These are phyloP conservation scores for Blastomyces silverae DNA, from an alignment of 2,329 filamentous ascomycete genomes.

Conservation along the genomic window DNA sequence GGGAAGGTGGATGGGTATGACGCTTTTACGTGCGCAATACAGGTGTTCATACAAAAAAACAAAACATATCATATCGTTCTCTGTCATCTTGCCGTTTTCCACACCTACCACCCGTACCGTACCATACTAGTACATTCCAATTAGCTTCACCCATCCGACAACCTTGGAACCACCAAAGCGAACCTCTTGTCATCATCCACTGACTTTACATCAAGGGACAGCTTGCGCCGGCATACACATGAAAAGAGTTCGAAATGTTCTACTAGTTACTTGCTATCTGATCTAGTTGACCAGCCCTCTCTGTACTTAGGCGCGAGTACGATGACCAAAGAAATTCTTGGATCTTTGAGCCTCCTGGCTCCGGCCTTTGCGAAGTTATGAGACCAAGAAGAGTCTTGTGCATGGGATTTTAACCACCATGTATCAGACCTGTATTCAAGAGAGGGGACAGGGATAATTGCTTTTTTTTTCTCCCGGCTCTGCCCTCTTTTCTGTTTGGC, in stretches of 20 bases:
- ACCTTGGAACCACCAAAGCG: too few species aligned
- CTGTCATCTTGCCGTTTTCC: not conserved
- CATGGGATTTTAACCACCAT: slow-evolving; percentile 5
- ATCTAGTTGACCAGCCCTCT: not conserved
- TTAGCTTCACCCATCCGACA: not conserved
- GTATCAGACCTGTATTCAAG: slow-evolving; percentile 9
- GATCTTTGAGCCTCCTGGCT: not conserved
- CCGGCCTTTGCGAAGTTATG: not conserved
- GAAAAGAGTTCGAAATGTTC: not conserved
- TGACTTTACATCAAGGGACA: not conserved
- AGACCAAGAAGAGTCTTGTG: not conserved
- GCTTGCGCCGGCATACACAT: not conserved
- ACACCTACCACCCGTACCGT: not conserved
- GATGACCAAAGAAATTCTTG: not conserved
- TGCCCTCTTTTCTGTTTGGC: not conserved
- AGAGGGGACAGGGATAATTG: slow-evolving; percentile 5
- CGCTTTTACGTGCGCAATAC: not conserved
- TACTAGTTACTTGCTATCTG: not conserved
- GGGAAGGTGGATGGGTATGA: not conserved
- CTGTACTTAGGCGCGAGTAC: not conserved
- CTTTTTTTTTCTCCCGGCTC: not conserved
- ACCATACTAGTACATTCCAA: not conserved
- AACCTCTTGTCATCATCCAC: not conserved
- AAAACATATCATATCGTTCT: not conserved
- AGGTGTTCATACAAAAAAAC: not conserved